Evolutionary conservation across 129 eudicot genomes (phyloP).

Genomic region (Saposhnikovia divaricata): DNA sequence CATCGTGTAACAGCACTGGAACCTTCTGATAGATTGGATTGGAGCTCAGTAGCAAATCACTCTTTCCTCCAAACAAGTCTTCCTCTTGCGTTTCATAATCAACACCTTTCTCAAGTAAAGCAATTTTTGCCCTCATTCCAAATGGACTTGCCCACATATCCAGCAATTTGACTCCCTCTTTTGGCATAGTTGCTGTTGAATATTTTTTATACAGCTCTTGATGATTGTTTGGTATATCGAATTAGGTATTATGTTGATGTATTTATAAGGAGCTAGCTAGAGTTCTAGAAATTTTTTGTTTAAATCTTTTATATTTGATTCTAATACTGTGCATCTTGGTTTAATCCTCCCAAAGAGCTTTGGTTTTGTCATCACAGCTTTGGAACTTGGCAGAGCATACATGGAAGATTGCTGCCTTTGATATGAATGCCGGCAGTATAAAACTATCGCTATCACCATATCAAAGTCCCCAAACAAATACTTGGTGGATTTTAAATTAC

Average conservation of each 20-base stretch:
- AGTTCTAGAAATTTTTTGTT: neutral
- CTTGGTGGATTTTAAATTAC: neutral
- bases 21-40: constrained; percentile 63
- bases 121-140: constrained; percentile 54
- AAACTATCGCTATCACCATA: neutral
- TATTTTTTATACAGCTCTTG: neutral
- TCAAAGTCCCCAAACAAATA: neutral
- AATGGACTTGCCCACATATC: constrained; percentile 72
- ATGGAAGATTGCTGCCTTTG: neutral
- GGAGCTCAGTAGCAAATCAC: constrained; percentile 49
- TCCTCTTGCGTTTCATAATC: constrained; percentile 45
- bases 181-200: constrained; percentile 24
- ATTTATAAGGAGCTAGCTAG: constrained; percentile 2
- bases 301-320: neutral
- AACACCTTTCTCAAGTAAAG: constrained; percentile 58
- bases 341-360: constrained; percentile 3
- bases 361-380: neutral
- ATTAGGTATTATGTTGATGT: neutral
- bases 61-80: constrained; percentile 57
- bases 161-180: constrained; percentile 39
- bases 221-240: neutral
- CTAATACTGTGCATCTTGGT: neutral
- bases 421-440: neutral
- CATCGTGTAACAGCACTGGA: constrained; percentile 54
- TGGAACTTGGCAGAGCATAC: neutral